phyloP scores from a whole-genome alignment of 768 basidiomycete genomes.

The Serendipita sp. region DNA sequence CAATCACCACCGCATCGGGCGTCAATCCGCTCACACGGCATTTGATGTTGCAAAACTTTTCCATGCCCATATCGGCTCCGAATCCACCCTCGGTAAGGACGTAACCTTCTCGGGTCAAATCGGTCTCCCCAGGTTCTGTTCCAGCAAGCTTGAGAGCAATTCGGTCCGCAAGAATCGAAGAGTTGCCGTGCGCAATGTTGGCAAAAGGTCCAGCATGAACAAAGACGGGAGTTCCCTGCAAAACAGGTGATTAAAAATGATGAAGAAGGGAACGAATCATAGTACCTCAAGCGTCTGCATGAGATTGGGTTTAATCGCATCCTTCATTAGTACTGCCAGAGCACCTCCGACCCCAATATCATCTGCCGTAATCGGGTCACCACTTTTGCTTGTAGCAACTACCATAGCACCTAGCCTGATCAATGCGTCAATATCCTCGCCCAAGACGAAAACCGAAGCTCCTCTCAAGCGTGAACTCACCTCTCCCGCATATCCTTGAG shows the following conservation, averaged over 20 bases:
- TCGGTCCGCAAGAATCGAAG: constrained; percentile 94
- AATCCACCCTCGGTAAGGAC: constrained; percentile 98
- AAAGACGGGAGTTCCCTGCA: constrained; percentile 87
- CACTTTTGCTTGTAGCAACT: constrained; percentile 80
- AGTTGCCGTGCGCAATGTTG: constrained; percentile 98
- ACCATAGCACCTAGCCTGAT: constrained; percentile 80
- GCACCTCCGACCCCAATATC: constrained; percentile 93
- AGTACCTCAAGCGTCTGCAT: constrained; percentile 88
- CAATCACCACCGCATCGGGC: constrained; percentile 89
- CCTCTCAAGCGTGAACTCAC: constrained; percentile 1
- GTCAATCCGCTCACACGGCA: constrained; percentile 84
- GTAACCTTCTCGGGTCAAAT: constrained; percentile 65
- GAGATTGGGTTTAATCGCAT: constrained; percentile 96
- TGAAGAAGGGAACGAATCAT: constrained; percentile 6
- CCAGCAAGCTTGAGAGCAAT: constrained; percentile 95
- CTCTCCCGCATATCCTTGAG: constrained; percentile 83
- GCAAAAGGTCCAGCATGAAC: constrained; percentile 98
- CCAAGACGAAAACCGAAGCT: constrained; percentile 5
- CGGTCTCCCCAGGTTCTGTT: constrained; percentile 74
- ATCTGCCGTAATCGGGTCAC: constrained; percentile 87
- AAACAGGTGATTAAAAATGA: not conserved
- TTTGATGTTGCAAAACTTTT: constrained; percentile 99
- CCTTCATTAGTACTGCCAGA: constrained; percentile 93
- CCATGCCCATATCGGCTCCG: constrained; percentile 98
- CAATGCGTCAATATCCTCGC: not conserved